Evolutionary conservation across 1,284 basidiomycete genomes (phyloP).

Genomic region (Tremellales sp.): DNA sequence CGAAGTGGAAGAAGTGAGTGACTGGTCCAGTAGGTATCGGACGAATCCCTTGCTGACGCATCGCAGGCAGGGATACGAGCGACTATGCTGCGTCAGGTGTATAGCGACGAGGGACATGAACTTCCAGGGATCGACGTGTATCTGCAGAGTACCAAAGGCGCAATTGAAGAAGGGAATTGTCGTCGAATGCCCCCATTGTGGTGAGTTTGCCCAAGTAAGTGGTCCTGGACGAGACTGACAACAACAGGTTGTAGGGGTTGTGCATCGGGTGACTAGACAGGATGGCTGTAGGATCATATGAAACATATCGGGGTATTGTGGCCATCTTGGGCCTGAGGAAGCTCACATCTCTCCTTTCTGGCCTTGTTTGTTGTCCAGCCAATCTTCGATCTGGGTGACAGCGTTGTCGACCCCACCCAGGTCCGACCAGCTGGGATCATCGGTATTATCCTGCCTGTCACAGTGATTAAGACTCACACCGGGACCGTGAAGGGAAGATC

Average conservation of each 20-base stretch:
- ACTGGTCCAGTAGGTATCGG: background rate
- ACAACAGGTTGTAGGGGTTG: constrained; percentile 11
- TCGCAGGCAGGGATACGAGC: constrained; percentile 87
- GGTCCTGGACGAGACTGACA: background rate
- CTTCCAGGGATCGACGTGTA: constrained; percentile 98
- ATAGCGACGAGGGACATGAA: constrained; percentile 99
- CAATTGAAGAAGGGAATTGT: constrained; percentile 84
- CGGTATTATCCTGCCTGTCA: no score
- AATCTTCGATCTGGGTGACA: background rate
- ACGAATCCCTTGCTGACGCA: background rate
- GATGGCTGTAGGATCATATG: background rate
- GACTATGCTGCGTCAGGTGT: constrained; percentile 93
- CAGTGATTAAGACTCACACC: constrained; percentile 20
- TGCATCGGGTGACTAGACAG: constrained; percentile 4
- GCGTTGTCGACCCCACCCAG: background rate
- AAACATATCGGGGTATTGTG: background rate
- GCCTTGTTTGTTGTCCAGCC: background rate
- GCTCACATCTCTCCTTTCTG: no score
- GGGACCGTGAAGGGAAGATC: constrained; percentile 27
- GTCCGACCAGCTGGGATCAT: background rate
- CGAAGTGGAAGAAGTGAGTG: constrained; percentile 86
- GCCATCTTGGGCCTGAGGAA: background rate
- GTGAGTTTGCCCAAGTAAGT: constrained; percentile 54
- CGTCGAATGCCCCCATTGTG: constrained; percentile 97
- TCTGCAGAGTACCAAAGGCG: constrained; percentile 94